phyloP scores from a whole-genome alignment of 768 basidiomycete genomes.

The Cystofilobasidium bisporidii region DNA sequence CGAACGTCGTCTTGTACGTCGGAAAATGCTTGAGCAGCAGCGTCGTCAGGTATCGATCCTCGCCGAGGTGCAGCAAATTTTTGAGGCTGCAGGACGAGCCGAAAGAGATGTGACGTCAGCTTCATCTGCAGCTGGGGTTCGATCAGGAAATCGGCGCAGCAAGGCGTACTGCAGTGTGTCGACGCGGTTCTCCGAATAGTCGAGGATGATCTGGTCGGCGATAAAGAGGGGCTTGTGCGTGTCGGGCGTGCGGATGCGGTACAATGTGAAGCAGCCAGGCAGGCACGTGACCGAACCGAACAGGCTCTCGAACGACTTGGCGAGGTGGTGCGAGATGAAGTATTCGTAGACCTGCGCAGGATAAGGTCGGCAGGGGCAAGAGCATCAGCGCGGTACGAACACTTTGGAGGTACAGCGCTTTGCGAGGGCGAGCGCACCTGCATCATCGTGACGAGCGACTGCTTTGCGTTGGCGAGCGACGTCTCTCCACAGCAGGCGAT shows the following conservation, averaged over 20 bases:
- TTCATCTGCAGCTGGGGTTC: not conserved
- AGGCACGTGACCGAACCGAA: constrained; percentile 98
- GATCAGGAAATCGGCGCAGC: too few relatives aligned
- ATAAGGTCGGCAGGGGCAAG: not conserved
- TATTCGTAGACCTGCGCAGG: constrained; percentile 78
- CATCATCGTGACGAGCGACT: constrained; percentile 95
- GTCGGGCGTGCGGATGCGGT: constrained; percentile 86
- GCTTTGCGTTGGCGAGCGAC: constrained; percentile 79
- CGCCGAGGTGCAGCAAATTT: constrained; percentile 92
- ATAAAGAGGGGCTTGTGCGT: constrained; percentile 90
- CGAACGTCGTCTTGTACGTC: constrained; percentile 84
- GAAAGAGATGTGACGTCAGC: not conserved
- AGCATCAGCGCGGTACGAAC: not conserved
- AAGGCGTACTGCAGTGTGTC: constrained; percentile 65
- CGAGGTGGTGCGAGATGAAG: constrained; percentile 97
- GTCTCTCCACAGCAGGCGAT: constrained; percentile 96
- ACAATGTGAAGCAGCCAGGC: constrained; percentile 97
- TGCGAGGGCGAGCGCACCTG: constrained; percentile 48
- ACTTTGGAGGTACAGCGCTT: not conserved
- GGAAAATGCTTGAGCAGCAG: constrained; percentile 93
- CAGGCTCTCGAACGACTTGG: constrained; percentile 92
- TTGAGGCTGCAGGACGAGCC: constrained; percentile 52
- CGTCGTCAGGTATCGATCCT: constrained; percentile 97
- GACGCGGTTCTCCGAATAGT: constrained; percentile 91
- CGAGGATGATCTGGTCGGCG: constrained; percentile 76